Evolutionary conservation across 306 rosid genomes (phyloP).

Genomic region (Nissolia schottii): DNA sequence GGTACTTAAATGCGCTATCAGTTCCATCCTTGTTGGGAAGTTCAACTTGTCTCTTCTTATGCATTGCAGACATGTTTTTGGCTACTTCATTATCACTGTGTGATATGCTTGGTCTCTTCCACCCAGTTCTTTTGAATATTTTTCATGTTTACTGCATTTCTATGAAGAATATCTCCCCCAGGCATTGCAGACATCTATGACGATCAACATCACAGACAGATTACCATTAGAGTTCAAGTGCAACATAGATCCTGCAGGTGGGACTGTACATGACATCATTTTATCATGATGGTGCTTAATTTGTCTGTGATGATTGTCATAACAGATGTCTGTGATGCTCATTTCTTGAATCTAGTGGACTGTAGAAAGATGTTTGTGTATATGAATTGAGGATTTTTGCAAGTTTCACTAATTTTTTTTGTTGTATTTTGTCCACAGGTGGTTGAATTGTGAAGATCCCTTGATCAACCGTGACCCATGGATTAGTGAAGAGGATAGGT

Average conservation of each 20-base stretch:
- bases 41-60: conserved; percentile 1
- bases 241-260: conserved; percentile 65
- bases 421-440: conserved; percentile 46
- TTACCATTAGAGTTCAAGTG: conserved; percentile 47
- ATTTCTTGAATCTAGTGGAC: background rate
- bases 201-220: conserved; percentile 60
- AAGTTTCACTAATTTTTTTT: conserved; percentile 8
- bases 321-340: conserved; percentile 54
- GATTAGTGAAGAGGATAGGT: conserved; percentile 68
- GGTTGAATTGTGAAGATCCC: conserved; percentile 95
- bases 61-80: background rate
- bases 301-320: conserved; percentile 62
- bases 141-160: conserved; percentile 44
- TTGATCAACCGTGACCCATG: conserved; percentile 67
- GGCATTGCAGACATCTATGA: conserved; percentile 67
- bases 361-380: conserved; percentile 1
- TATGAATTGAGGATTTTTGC: conserved; percentile 6
- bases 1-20: background rate
- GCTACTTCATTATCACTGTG: background rate
- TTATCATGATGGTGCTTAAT: conserved; percentile 51
- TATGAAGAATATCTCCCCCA: conserved; percentile 49
- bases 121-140: conserved; percentile 44
- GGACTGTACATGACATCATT: conserved; percentile 45
- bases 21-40: background rate
- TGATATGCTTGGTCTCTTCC: conserved; percentile 25